Conservation (phyloP, 2,329 filamentous ascomycete genomes). For the Phoma sp. region DNA sequence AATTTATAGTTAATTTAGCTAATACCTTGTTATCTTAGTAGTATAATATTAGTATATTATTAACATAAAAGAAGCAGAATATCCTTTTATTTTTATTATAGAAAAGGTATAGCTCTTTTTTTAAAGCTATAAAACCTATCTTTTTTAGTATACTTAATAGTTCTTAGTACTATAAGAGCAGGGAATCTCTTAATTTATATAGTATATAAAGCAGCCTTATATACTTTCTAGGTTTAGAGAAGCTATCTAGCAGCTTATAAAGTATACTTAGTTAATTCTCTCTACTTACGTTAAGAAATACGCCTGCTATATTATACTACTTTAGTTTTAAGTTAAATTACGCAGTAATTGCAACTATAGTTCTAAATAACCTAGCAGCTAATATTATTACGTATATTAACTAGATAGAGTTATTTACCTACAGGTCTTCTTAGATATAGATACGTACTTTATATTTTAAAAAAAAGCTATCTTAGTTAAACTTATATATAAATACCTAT, state of each 20-base stretch:
- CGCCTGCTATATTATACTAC: no score
- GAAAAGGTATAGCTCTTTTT: neutral
- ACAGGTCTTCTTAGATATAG: neutral
- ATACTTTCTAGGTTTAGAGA: no score
- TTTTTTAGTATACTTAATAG: neutral
- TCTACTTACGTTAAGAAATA: no score
- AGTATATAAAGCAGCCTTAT: no score
- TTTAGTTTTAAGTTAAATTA: no score
- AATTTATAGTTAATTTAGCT: neutral
- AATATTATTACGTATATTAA: neutral
- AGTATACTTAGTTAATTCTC: no score
- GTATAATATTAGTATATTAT: neutral
- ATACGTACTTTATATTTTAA: neutral
- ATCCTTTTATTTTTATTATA: neutral
- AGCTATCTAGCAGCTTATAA: no score
- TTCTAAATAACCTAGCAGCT: neutral
- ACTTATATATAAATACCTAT: neutral
- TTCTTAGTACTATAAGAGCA: neutral
- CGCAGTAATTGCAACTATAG: neutral
- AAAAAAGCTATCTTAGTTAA: neutral
- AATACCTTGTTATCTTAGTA: neutral
- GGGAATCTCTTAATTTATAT: neutral
- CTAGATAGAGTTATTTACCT: neutral
- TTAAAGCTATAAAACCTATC: neutral
- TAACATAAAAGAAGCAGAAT: neutral